Evolutionary conservation across 352 stramenopile genomes (phyloP), one percentile per base, ranked within the genome.

Genomic region (Globisporangium emineosum): DNA sequence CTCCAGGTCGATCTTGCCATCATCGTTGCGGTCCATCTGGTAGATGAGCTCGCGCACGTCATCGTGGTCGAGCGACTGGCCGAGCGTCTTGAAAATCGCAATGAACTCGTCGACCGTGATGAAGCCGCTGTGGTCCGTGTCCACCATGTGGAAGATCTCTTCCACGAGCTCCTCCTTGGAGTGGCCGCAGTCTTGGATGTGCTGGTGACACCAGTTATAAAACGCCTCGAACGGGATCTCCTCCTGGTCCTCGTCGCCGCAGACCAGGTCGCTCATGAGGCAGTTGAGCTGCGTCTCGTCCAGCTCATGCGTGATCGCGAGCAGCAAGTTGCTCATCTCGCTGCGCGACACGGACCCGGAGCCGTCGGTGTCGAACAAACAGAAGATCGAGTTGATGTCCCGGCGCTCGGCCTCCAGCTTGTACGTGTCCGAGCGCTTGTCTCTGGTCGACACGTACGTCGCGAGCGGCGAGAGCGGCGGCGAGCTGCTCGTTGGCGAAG

Each of bases 91-190:
- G 65, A 89, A 89, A 42, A 89, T 87, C 40, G 78, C 72, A 32
- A 89, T 86, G 51, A 89, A 91, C 62, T 91, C 82, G 52, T 89
- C 80, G 9, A 91, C 82, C 0, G 82, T 88, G 56, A 91, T 89
- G 21, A 63, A 88, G 8, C 80, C 77, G 52, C 78, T 89, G 35
- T 65, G 60, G 49, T 91, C 82, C 3, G 75, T 64, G 54, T 89
- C 79, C n/a, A 89, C 73, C 78, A 91, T 86, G n/a, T 61, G 62
- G 64, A 91, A 89, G 45, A 91, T 87, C 64, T 89, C 79, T 27
- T 84, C 69, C 3, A 89, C 79, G 13, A 91, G 65, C 23, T 88
- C 65, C 7, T 89, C 78, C 43, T 91, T 86, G 1, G 73, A 76
- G 42, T 81, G 78, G 2, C 61, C 50, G 63, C 72, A 77, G 57